Conservation (phyloP, 1,284 basidiomycete genomes). For the Microstroma glucosiphilum region DNA sequence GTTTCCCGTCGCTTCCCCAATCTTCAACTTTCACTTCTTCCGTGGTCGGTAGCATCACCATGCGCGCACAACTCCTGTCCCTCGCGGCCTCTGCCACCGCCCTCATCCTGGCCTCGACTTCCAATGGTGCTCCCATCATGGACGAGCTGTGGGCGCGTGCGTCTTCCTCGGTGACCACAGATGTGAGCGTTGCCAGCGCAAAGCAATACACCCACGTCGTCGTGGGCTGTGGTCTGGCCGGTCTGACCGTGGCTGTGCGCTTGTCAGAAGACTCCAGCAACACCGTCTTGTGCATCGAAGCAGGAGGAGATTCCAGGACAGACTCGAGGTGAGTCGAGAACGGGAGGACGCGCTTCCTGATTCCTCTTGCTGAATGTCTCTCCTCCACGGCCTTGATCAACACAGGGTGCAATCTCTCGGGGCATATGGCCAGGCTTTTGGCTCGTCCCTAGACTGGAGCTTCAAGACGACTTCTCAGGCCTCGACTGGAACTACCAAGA, state of each 20-base stretch:
- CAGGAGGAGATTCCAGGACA: slow-evolving; percentile 35
- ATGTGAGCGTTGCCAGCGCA: not conserved
- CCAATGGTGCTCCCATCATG: not conserved
- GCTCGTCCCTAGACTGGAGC: slow-evolving; percentile 56
- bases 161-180: not conserved
- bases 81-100: not conserved
- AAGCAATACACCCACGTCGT: slow-evolving; percentile 14
- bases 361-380: no score
- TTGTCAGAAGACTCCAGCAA: slow-evolving; percentile 36
- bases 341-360: not conserved
- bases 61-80: not conserved
- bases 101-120: not conserved
- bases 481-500: slow-evolving; percentile 46
- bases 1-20: not conserved
- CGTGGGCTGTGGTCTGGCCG: slow-evolving; percentile 41
- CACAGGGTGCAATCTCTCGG: slow-evolving; percentile 20
- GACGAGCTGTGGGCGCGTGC: slow-evolving; percentile 1
- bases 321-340: slow-evolving; percentile 9
- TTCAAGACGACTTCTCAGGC: slow-evolving; percentile 55
- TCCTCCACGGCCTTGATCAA: no score
- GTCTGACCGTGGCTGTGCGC: slow-evolving; percentile 42
- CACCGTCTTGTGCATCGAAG: slow-evolving; percentile 46
- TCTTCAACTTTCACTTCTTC: not conserved
- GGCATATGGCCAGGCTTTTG: slow-evolving; percentile 56
- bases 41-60: not conserved